phyloP scores from a whole-genome alignment of 2,329 filamentous ascomycete species.

The Monosporascus sp. region DNA sequence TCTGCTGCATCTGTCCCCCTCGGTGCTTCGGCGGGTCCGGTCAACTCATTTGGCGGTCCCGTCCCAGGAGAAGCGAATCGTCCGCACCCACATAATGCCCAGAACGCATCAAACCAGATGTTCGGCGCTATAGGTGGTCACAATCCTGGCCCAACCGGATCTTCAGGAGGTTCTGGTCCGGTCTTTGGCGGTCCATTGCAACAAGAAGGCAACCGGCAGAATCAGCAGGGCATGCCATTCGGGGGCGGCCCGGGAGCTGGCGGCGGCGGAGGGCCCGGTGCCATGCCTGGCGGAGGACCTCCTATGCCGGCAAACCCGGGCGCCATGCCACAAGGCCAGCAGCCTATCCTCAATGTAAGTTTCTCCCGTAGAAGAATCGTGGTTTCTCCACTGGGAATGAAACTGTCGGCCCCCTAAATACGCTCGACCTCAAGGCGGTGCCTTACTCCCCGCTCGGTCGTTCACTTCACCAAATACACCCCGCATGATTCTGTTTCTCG shows the following conservation, averaged over 20 bases:
- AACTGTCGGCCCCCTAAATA: background rate
- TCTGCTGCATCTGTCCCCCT: conserved; percentile 48
- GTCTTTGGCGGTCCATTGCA: conserved; percentile 68
- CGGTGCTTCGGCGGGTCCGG: conserved; percentile 46
- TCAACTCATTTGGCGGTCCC: conserved; percentile 47
- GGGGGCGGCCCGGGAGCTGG: conserved; percentile 46
- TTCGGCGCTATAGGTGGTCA: conserved; percentile 35
- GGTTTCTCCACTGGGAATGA: too few species aligned
- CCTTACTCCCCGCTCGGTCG: background rate
- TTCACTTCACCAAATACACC: too few species aligned
- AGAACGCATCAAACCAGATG: conserved; percentile 46
- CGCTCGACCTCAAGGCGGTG: background rate
- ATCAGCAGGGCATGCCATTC: conserved; percentile 64
- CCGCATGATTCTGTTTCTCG: too few species aligned
- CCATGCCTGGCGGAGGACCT: conserved; percentile 32
- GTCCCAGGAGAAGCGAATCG: conserved; percentile 48
- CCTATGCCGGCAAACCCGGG: conserved; percentile 38
- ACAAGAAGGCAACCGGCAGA: conserved; percentile 49
- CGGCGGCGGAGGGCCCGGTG: conserved; percentile 39
- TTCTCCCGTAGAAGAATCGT: background rate
- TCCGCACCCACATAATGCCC: conserved; percentile 45
- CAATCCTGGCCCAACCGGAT: conserved; percentile 13
- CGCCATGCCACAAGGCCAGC: conserved; percentile 69
- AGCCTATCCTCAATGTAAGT: conserved; percentile 73
- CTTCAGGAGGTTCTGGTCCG: conserved; percentile 54